A percentile compares a stretch with the other conserved stretches of the same genome.
These are phyloP conservation scores for Symbiodinium pilosum DNA, from an alignment of 73 alveolate genomes.

Conservation along the genomic window DNA sequence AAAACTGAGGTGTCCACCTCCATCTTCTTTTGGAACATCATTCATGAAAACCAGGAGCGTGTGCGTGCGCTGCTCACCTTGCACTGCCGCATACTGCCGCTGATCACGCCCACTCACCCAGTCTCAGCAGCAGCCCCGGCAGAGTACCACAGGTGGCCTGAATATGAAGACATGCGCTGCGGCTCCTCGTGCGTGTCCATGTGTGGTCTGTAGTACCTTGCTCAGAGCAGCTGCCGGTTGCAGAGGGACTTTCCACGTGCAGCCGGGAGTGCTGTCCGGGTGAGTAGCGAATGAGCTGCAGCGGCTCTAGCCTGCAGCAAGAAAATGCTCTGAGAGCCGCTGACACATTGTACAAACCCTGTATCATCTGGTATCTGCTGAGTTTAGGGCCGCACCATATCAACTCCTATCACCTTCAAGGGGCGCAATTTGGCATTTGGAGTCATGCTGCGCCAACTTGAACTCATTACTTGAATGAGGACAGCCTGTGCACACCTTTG, in stretches of 20 bases:
- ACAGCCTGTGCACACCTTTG: conserved; percentile 42
- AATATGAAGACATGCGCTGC: conserved; percentile 51
- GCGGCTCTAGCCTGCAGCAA: conserved; percentile 81
- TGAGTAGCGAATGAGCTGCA: conserved; percentile 41
- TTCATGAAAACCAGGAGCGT: conserved; percentile 75
- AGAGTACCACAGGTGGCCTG: conserved; percentile 26
- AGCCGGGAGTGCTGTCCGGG: conserved; percentile 41
- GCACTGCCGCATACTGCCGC: no score
- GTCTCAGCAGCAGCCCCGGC: no score
- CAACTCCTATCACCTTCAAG: conserved; percentile 72
- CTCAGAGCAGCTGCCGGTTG: no score
- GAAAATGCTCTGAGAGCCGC: no score
- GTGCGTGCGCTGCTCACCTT: conserved; percentile 81
- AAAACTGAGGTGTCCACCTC: conserved; percentile 70
- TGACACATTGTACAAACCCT: no score
- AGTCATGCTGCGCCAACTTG: background rate
- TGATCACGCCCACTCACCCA: no score
- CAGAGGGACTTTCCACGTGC: background rate
- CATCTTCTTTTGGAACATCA: conserved; percentile 45
- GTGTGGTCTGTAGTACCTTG: conserved; percentile 86
- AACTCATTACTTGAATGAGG: background rate
- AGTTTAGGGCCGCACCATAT: background rate
- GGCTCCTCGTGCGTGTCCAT: conserved; percentile 94
- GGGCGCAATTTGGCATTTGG: background rate
- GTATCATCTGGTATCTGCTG: no score